Base-by-base conservation (phyloP, 78 protist species). In the Carpediemonas membranifera region DNA sequence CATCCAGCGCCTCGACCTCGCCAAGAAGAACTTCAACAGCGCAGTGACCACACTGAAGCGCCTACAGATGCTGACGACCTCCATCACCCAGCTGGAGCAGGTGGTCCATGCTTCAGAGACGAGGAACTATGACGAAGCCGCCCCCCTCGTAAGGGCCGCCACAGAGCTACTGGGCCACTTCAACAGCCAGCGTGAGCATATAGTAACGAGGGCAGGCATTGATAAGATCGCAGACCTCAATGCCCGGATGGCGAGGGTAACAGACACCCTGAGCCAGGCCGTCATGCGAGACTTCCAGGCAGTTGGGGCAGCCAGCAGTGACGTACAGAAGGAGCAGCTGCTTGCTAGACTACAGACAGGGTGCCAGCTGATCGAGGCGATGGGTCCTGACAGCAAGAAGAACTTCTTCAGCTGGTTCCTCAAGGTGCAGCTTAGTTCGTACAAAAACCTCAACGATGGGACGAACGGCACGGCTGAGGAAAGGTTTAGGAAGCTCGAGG, bases 1-100 rank as follows among this genome's bases (percentile, higher is more conserved):
- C 73, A 86, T 90, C 54, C 80, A 78, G 63, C 33, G 72, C 43
- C 76, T 90, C 50, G 94, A 90, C 78, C 47, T 55, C 59, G 94
- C 91, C 9, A 87, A 87, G 78, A 53, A 65, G 37, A 83, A 90
- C 72, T 73, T 90, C 24, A 82, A 85, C 13, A 34, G 66, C 34
- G 74, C 89, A 30, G 84, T 89, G 47, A 76, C 76, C 39, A 76
- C 88, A 2, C 59, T 89, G 39, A 74, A 76, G 60, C 65, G 71
- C 60, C 57, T 89, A n/a, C 84, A 86, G 51, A 83, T 70, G 69
- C 70, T 84, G 24, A 9, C 52, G 3, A n/a, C 27, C 3, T 24
- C 39, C 50, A 59, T 27, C 16, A 27, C 71, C 5, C 27, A 18
- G 7, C 39, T 47, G 24, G 59, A 60, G 21, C 76, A 47, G 63